Evolutionary conservation across 306 rosid species (phyloP).

Genomic region (Malus domestica): DNA sequence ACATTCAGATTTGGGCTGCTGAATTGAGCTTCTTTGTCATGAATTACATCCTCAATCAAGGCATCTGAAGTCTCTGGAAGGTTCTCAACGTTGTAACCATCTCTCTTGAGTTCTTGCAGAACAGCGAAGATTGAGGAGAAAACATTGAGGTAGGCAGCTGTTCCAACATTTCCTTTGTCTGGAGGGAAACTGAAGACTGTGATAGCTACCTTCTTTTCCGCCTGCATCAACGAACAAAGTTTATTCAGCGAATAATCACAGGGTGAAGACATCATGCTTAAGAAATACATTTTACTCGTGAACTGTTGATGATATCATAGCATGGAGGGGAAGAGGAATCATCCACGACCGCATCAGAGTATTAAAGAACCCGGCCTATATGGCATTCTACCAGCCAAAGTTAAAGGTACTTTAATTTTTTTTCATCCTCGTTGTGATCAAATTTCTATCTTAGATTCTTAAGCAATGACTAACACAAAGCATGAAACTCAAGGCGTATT

Average conservation of each 20-base stretch:
- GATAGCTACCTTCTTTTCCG: conserved; percentile 76
- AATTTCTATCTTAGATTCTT: not conserved
- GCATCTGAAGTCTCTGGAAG: conserved; percentile 95
- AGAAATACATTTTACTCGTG: not conserved
- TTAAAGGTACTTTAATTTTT: not conserved
- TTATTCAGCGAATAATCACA: not conserved
- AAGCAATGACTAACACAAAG: not conserved
- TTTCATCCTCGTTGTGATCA: not conserved
- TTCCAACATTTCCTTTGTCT: conserved; percentile 98
- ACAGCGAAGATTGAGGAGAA: conserved; percentile 89
- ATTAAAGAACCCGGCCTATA: not conserved
- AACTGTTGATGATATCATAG: not conserved
- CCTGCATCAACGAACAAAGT: conserved; percentile 36
- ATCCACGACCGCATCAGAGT: not conserved
- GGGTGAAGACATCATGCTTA: not conserved
- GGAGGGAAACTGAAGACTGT: conserved; percentile 99
- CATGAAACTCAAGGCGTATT: not conserved
- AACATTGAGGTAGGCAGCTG: conserved; percentile 94
- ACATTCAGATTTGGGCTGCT: conserved; percentile 90
- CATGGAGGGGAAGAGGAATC: not conserved
- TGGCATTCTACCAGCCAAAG: not conserved
- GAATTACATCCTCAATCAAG: conserved; percentile 79
- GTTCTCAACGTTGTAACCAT: conserved; percentile 84
- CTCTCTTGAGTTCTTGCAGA: conserved; percentile 64
- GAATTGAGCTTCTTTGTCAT: conserved; percentile 98